Evolutionary conservation across 2,329 filamentous ascomycete species (phyloP), one percentile per base, ranked within the genome.

Genomic region (Juglanconis juglandina): DNA sequence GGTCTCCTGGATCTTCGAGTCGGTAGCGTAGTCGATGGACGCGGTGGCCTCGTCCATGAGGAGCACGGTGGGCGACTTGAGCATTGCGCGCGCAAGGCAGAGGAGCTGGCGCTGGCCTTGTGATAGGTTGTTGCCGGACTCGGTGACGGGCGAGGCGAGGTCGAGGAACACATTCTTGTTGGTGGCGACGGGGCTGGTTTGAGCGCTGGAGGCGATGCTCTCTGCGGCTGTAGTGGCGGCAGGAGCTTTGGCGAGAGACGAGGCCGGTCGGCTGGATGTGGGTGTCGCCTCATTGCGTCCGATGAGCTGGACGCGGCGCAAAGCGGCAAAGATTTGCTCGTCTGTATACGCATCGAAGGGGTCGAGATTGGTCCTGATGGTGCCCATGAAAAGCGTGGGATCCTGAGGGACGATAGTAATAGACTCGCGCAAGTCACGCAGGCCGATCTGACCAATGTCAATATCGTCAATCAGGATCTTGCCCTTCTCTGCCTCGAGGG

Each of bases 41-140:
- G 95, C 95, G 0, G 95, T 99, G 0, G 95, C 95, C 79, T 99
- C 95, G 74, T 99, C 95, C 95, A 99, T 98, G 70, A 99, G 89
- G n/a, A 99, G 81, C 1, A 99, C 92, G 65, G 90, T 93, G 0
- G 95, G 93, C 39, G 86, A 85, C 76, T 96, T 97, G 64, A 99
- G 88, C 66, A 99, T 86, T 0, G 95, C 95, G 58, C 95, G 88
- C 0, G 94, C 95, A 9, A 99, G 86, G 71, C 95, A 99, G 59
- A 99, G 81, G 9, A 99, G 87, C 75, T 99, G 95, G 7, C 95
- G 87, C 73, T 99, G 95, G 51, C 95, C 95, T 75, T 99, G 95
- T 0, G 94, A 98, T 10, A 99, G 82, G 70, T 99, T 99, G 64
- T 89, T 89, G 52, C 95, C 95, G 0, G 93, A 97, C 72, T 98